Conservation (phyloP, 768 basidiomycete genomes). For the Rubroboletus satanas region DNA sequence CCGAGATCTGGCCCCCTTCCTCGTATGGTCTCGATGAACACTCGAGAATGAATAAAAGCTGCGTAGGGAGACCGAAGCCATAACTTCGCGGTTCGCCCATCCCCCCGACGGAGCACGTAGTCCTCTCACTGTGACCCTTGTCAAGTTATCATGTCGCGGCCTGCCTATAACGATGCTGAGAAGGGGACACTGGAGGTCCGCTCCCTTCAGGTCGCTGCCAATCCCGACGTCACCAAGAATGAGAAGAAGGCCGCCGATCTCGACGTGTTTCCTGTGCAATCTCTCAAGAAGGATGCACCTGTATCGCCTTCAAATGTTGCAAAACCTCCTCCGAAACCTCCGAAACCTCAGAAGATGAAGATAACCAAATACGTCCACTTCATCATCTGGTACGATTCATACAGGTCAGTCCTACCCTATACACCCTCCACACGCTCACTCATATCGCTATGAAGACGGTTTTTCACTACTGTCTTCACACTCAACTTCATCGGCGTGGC, state of each 20-base stretch:
- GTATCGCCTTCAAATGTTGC: conserved; percentile 32
- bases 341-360: conserved; percentile 49
- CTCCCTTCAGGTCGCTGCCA: conserved; percentile 30
- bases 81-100: neutral
- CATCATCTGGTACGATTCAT: conserved; percentile 76
- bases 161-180: conserved; percentile 52
- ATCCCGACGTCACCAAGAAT: conserved; percentile 31
- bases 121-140: conserved; percentile 11
- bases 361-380: conserved; percentile 58
- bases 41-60: conserved; percentile 23
- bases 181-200: conserved; percentile 51
- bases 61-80: neutral
- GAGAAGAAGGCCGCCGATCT: conserved; percentile 38
- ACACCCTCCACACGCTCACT: neutral
- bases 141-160: conserved; percentile 39
- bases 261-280: conserved; percentile 30
- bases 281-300: conserved; percentile 42
- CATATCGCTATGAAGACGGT: conserved; percentile 48
- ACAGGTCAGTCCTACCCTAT: conserved; percentile 44
- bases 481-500: conserved; percentile 59
- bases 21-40: conserved; percentile 4
- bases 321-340: conserved; percentile 33
- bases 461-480: conserved; percentile 59
- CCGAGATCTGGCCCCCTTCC: conserved; percentile 18
- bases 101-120: conserved; percentile 9